Evolutionary conservation across 768 basidiomycete genomes (phyloP).

Genomic region (Megacollybia marginata): DNA sequence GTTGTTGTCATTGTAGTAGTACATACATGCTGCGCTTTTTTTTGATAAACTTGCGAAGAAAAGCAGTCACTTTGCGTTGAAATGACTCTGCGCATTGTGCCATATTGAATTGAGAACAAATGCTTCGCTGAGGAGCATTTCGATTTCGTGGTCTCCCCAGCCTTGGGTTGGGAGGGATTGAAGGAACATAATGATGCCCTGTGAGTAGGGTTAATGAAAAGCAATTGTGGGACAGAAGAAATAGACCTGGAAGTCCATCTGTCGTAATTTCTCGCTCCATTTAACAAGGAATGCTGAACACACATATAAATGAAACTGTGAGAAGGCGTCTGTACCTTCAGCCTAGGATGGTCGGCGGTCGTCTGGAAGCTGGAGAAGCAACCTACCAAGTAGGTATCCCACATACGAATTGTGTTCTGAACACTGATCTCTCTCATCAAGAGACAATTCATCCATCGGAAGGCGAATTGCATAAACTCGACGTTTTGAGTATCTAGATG

Average conservation of each 20-base stretch:
- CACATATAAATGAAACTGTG: constrained; percentile 97
- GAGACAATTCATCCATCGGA: constrained; percentile 99
- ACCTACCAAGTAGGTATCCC: constrained; percentile 96
- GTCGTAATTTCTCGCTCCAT: constrained; percentile 88
- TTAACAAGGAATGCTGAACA: constrained; percentile 95
- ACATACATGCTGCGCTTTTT: neutral
- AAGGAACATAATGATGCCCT: constrained; percentile 99
- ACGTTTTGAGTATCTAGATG: constrained; percentile 90
- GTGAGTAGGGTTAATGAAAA: constrained; percentile 1
- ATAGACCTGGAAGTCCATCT: constrained; percentile 97
- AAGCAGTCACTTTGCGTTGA: constrained; percentile 43
- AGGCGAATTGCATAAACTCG: constrained; percentile 99
- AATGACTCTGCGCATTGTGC: constrained; percentile 90
- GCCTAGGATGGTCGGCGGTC: constrained; percentile 45
- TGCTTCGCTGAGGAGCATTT: constrained; percentile 91
- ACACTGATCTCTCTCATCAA: constrained; percentile 98
- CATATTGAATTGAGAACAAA: constrained; percentile 90
- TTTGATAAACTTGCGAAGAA: constrained; percentile 1
- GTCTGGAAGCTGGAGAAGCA: neutral
- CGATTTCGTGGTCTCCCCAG: constrained; percentile 95
- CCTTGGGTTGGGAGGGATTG: constrained; percentile 87
- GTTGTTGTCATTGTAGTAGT: constrained; percentile 1
- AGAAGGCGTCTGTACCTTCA: constrained; percentile 96
- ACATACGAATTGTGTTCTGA: constrained; percentile 96
- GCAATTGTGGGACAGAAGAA: neutral